Evolutionary conservation across 495 filamentous ascomycete genomes (phyloP), one percentile per base, ranked within the genome.

Genomic region (Penicillium subrubescens): DNA sequence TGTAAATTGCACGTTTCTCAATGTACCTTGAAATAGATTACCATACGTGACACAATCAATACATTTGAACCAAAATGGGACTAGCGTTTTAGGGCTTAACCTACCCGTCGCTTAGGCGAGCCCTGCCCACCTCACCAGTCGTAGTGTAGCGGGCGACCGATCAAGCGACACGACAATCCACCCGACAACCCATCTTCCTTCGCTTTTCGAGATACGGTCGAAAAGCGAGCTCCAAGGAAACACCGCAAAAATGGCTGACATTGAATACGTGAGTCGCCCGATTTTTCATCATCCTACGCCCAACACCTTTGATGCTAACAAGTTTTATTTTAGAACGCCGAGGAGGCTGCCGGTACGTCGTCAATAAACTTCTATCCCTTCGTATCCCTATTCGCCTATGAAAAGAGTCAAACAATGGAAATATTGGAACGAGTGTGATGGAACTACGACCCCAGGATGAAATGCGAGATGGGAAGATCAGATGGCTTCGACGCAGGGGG

Each of bases 191-290:
- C 67, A 77, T 79, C 70, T 73, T 75, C 74, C 72, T 74, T 80
- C 79, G 77, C 77, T 80, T 82, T 83, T 82, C 81, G 77, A 83
- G 77, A 67, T 75, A 63, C 72, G 76, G 75, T 81, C 82, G 79
- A 72, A 79, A 84, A 79, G 80, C 82, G 78, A 79, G 75, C 72
- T 75, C 71, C 71, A 74, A 77, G 81, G 78, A 82, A 77, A 77
- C 70, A 73, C 82, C 85, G 86, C 83, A 87, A 94, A 83, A 85
- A 96, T 96, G 93, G 93, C 93, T 87, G 93, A 97, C 84, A 73
- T 73, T 73, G 90, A 93, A 83, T 96, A 97, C 86, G 92, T 94
- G 86, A 82, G 92, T 92, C 23, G 21, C 11, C 66, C 59, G 46
- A 33, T 57, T 60, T 58, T 29, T 11, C 46, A 27, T 59, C 44